Percentiles rank a stretch among this genome's conserved stretches.
phyloP scores from a whole-genome alignment of 1,284 basidiomycete species.

The Naganishia albida region DNA sequence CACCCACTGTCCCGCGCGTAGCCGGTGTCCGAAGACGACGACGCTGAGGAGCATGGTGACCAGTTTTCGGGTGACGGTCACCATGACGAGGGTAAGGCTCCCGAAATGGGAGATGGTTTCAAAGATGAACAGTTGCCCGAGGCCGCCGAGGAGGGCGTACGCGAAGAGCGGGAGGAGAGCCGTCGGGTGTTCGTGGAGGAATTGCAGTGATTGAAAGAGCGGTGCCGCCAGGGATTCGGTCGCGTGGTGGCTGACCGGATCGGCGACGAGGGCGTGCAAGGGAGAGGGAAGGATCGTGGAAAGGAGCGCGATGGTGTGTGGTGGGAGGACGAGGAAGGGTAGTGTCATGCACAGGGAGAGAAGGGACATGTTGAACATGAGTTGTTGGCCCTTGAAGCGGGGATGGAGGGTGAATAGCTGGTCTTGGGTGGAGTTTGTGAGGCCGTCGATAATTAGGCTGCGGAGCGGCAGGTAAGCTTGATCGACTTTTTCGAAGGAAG shows the following conservation, averaged over 20 bases:
- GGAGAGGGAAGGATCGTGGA: constrained; percentile 44
- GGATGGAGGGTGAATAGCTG: constrained; percentile 72
- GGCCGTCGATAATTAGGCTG: constrained; percentile 89
- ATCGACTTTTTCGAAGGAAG: constrained; percentile 31
- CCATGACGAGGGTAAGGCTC: constrained; percentile 85
- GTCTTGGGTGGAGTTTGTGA: constrained; percentile 97
- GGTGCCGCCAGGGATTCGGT: constrained; percentile 57
- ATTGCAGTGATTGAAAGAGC: constrained; percentile 62
- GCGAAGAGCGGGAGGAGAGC: constrained; percentile 75
- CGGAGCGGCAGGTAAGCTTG: constrained; percentile 66
- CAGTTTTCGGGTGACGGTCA: constrained; percentile 95
- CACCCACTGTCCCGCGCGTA: constrained; percentile 84
- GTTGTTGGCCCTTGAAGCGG: constrained; percentile 74
- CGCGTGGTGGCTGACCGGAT: constrained; percentile 56
- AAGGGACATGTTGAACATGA: constrained; percentile 88
- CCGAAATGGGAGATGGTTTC: constrained; percentile 97
- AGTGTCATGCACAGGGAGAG: constrained; percentile 81
- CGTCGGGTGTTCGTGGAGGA: constrained; percentile 76
- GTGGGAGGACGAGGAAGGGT: constrained; percentile 65
- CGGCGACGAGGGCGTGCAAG: constrained; percentile 55
- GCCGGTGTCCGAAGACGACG: constrained; percentile 82
- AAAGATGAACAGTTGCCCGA: constrained; percentile 97
- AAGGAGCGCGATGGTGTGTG: constrained; percentile 50
- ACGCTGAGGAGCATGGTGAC: constrained; percentile 98
- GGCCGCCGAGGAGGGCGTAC: constrained; percentile 85